These are phyloP conservation scores for Oxalis stricta DNA, from an alignment of 441 rosid species.

Conservation along the genomic window DNA sequence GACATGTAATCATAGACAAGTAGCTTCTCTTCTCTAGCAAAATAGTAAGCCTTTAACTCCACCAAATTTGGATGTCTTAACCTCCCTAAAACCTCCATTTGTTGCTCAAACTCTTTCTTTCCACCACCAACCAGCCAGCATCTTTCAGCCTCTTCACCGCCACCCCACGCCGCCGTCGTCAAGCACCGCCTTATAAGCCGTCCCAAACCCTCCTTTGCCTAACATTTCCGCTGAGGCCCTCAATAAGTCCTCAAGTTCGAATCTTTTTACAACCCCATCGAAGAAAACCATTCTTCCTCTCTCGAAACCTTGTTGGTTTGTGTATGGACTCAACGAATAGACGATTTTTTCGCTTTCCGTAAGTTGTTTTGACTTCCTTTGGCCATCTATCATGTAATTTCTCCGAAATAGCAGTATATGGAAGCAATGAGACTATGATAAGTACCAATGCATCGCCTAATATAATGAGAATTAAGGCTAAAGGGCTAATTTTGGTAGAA, in stretches of 20 bases:
- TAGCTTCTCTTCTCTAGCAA: constrained; percentile 61
- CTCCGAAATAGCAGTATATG: constrained; percentile 64
- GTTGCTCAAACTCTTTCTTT: constrained; percentile 45
- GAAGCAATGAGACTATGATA: constrained; percentile 35
- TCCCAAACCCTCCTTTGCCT: constrained; percentile 85
- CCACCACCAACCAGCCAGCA: constrained; percentile 43
- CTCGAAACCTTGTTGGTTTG: constrained; percentile 30
- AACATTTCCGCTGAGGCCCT: constrained; percentile 95
- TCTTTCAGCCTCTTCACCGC: constrained; percentile 59
- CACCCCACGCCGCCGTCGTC: constrained; percentile 49
- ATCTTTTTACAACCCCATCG: constrained; percentile 66
- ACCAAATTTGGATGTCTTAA: constrained; percentile 40
- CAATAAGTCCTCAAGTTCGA: constrained; percentile 77
- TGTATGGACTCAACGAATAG: constrained; percentile 49
- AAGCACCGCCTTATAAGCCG: constrained; percentile 65
- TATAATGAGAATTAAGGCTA: constrained; percentile 49
- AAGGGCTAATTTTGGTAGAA: constrained; percentile 32
- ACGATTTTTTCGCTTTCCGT: constrained; percentile 52
- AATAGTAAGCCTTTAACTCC: constrained; percentile 46
- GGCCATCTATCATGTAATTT: constrained; percentile 28
- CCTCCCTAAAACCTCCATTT: constrained; percentile 54
- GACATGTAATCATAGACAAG: constrained; percentile 56
- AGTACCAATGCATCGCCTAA: constrained; percentile 54
- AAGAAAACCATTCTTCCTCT: constrained; percentile 63
- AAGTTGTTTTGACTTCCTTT: constrained; percentile 26